Evolutionary conservation across 176 grass and related monocot species (phyloP).

Genomic region (Hordeum marinum): DNA sequence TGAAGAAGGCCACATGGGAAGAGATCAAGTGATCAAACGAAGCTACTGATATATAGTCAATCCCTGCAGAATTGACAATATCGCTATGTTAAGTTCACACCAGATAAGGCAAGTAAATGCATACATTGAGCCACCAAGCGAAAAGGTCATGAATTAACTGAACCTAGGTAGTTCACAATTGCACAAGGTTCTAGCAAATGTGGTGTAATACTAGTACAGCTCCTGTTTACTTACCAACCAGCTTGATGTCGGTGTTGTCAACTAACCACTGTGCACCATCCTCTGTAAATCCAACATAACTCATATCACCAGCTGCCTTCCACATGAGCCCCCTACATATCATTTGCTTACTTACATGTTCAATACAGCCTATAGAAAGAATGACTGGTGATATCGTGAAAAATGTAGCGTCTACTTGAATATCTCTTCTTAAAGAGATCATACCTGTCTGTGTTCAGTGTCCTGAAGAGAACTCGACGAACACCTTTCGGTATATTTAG

Average conservation of each 20-base stretch:
- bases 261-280: conserved; percentile 86
- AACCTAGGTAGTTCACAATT: not conserved
- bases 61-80: conserved; percentile 39
- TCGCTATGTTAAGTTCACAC: not conserved
- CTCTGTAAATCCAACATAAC: conserved; percentile 72
- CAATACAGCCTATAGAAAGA: not conserved
- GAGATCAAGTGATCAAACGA: conserved; percentile 64
- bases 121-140: not conserved
- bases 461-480: conserved; percentile 76
- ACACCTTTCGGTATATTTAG: conserved; percentile 72
- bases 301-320: conserved; percentile 59
- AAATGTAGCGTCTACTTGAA: not conserved
- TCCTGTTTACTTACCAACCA: conserved; percentile 55
- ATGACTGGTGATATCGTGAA: not conserved
- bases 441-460: conserved; percentile 81
- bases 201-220: not conserved
- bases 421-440: not conserved
- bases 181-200: not conserved
- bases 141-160: not conserved
- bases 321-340: conserved; percentile 75
- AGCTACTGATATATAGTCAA: conserved; percentile 78
- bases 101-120: not conserved
- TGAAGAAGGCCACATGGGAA: conserved; percentile 80
- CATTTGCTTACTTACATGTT: conserved; percentile 8
- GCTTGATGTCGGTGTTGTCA: conserved; percentile 90